Evolutionary conservation across 2,329 filamentous ascomycete genomes (phyloP), one percentile per base, ranked within the genome.

Genomic region (Verticillium albo-atrum): DNA sequence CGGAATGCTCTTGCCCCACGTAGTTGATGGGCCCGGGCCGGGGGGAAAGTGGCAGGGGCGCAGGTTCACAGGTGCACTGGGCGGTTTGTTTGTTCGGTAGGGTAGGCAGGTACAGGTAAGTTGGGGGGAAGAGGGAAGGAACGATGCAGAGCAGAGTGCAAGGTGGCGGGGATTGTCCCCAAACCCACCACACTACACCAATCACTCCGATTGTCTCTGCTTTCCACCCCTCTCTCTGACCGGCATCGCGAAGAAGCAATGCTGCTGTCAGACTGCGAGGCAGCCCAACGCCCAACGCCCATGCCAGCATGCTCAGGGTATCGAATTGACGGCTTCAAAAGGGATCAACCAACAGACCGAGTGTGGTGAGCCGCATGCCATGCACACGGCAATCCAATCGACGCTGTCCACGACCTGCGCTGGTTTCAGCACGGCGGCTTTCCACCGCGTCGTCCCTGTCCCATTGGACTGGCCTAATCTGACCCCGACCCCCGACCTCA

Each of bases 341-440:
- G 37, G 37, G 12, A 47, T 23, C 37, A 47, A 47, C 37, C 37
- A 47, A 47, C 37, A 23, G 37, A 47, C 37, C 20, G 37, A 47
- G 20, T 47, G 37, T 47, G 37, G n/a, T 47, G 28, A 23, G 52
- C 27, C 52, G 52, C 52, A 54, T 20, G 26, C 30, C 26, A 53
- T 30, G 17, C 34, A 17, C 34, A 42, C n/a, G 10, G 37, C 37
- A 47, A 10, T 23, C 62, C 58, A 63, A 62, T 63, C 34, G 54
- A 42, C 32, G 20, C 30, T 7, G 42, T 61, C 58, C 60, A 63
- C 60, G 61, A 60, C 9, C 50, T 61, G 52, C 20, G 37, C 17
- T 26, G 27, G 62, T 62, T 63, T 63, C 58, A 63, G 58, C 58
- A 54, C 34, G 42, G 53, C 50, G 32, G 50, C 62, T 55, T 57